Conservation (phyloP, 2,329 filamentous ascomycete genomes). For the Alternaria atra region DNA sequence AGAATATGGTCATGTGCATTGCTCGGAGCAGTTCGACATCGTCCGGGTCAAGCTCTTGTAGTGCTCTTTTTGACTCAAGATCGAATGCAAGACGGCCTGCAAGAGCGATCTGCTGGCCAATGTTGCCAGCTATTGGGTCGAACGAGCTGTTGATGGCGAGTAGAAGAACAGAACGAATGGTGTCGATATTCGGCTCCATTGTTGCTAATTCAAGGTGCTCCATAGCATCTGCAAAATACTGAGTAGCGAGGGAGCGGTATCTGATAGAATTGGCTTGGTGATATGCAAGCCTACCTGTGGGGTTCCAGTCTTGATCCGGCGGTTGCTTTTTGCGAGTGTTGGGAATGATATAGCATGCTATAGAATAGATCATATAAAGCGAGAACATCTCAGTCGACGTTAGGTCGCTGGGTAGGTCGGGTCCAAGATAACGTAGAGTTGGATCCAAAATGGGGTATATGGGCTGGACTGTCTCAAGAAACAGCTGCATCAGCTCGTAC, state of each 20-base stretch:
- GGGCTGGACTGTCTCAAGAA: constrained; percentile 39
- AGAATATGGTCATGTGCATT: constrained; percentile 49
- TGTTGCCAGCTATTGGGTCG: constrained; percentile 47
- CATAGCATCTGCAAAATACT: constrained; percentile 44
- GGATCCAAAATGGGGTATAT: constrained; percentile 44
- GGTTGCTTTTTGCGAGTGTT: constrained; percentile 35
- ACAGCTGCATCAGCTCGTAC: constrained; percentile 43
- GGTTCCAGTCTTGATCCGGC: constrained; percentile 30
- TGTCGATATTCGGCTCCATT: constrained; percentile 42
- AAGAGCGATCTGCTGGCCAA: constrained; percentile 49
- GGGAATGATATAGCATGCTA: constrained; percentile 45
- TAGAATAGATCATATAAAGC: constrained; percentile 50
- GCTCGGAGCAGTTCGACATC: constrained; percentile 35
- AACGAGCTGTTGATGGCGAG: constrained; percentile 49
- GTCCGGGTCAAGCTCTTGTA: constrained; percentile 35
- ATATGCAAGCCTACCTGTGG: constrained; percentile 38
- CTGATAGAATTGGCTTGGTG: constrained; percentile 43
- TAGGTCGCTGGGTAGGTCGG: constrained; percentile 35
- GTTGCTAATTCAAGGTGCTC: constrained; percentile 45
- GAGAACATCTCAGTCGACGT: constrained; percentile 39
- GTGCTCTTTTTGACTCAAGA: constrained; percentile 38
- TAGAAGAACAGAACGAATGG: constrained; percentile 43
- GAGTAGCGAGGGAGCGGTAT: constrained; percentile 38
- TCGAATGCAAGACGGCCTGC: constrained; percentile 46
- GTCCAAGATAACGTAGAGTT: constrained; percentile 35